phyloP scores from a whole-genome alignment of 805 yeast genomes.

The Metschnikowia arizonensis region DNA sequence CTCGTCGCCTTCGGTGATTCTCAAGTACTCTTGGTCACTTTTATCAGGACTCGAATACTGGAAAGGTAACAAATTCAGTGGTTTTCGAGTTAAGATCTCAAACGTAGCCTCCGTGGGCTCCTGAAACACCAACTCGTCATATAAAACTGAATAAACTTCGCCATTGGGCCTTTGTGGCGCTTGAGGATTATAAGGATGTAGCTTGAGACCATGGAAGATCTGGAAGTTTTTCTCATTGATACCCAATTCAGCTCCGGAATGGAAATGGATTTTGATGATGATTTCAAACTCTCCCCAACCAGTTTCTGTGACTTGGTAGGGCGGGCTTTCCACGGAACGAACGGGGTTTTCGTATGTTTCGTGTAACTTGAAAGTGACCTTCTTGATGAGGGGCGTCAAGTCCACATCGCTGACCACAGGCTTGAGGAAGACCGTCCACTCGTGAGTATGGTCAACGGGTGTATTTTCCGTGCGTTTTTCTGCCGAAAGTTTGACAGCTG shows the following conservation, averaged over 20 bases:
- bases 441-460: conserved; percentile 89
- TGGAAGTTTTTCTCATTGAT: conserved; percentile 78
- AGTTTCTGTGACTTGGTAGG: conserved; percentile 92
- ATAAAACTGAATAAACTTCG: conserved; percentile 46
- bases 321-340: conserved; percentile 84
- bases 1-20: conserved; percentile 41
- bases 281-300: conserved; percentile 99
- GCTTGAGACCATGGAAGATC: conserved; percentile 81
- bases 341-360: conserved; percentile 88
- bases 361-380: conserved; percentile 91
- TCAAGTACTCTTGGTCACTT: conserved; percentile 38
- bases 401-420: conserved; percentile 70
- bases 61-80: conserved; percentile 52
- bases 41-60: conserved; percentile 31
- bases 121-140: conserved; percentile 89
- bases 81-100: conserved; percentile 65
- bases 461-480: conserved; percentile 49
- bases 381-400: conserved; percentile 72
- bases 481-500: conserved; percentile 59
- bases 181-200: conserved; percentile 75
- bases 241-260: conserved; percentile 61
- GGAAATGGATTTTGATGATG: conserved; percentile 79
- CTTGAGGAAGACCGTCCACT: conserved; percentile 91
- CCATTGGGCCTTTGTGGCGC: conserved; percentile 37
- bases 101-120: conserved; percentile 93